A percentile compares a stretch with the other conserved stretches of the same genome.
These are phyloP conservation scores for Durio zibethinus DNA, from an alignment of 345 rosid genomes.

Conservation along the genomic window DNA sequence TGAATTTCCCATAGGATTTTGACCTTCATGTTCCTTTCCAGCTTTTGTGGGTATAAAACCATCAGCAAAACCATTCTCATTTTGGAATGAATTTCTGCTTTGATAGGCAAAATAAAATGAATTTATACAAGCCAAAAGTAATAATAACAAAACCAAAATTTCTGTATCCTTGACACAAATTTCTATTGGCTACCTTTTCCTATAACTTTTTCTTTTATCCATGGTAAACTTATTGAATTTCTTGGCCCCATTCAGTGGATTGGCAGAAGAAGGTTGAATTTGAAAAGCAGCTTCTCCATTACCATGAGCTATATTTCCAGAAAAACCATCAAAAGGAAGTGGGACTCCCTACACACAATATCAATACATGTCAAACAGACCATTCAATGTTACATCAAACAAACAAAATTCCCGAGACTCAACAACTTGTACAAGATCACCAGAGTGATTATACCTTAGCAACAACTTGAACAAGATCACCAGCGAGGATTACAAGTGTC, in stretches of 20 bases:
- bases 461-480: slow-evolving; percentile 78
- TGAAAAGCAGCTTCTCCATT: slow-evolving; percentile 41
- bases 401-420: neutral
- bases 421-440: neutral
- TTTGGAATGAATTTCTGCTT: slow-evolving; percentile 34
- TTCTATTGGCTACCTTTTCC: slow-evolving; percentile 42
- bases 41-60: slow-evolving; percentile 25
- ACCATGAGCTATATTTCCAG: slow-evolving; percentile 36
- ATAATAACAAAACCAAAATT: neutral
- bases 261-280: slow-evolving; percentile 25
- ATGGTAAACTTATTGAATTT: slow-evolving; percentile 15
- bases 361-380: slow-evolving; percentile 13
- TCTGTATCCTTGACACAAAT: neutral
- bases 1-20: slow-evolving; percentile 21
- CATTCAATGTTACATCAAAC: slow-evolving; percentile 4
- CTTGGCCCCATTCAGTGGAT: slow-evolving; percentile 20
- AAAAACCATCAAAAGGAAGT: slow-evolving; percentile 46
- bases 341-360: slow-evolving; percentile 48
- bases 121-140: neutral
- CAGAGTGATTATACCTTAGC: slow-evolving; percentile 51
- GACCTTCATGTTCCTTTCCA: slow-evolving; percentile 33
- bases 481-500: slow-evolving; percentile 63
- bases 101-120: slow-evolving; percentile 9
- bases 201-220: slow-evolving; percentile 34
- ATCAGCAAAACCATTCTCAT: slow-evolving; percentile 30